Percentiles rank a stretch among this genome's conserved stretches.
Evolutionary conservation across 2,329 filamentous ascomycete species (phyloP).

Genomic region (Cadophora malorum): DNA sequence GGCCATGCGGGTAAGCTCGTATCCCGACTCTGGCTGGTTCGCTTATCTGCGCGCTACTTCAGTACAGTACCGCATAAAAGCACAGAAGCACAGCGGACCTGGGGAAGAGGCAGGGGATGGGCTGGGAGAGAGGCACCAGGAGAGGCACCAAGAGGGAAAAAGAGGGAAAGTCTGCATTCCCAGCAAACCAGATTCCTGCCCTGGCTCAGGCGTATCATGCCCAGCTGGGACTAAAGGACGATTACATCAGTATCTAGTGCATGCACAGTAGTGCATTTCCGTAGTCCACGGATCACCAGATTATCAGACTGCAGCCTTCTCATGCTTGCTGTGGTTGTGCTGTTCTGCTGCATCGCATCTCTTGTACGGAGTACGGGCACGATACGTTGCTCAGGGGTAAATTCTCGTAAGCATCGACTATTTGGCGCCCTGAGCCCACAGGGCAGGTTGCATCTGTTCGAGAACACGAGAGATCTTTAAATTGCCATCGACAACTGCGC

Average conservation of each 20-base stretch:
- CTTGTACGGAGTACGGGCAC: neutral
- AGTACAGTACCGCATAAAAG: neutral
- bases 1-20: slow-evolving; percentile 14
- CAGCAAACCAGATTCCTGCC: neutral
- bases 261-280: neutral
- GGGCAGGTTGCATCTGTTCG: neutral
- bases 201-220: neutral
- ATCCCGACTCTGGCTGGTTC: slow-evolving; percentile 1
- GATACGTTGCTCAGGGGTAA: neutral
- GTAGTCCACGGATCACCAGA: neutral
- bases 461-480: slow-evolving; percentile 13
- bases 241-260: too few species aligned
- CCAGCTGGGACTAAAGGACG: neutral
- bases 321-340: neutral
- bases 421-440: slow-evolving; percentile 10
- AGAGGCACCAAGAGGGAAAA: too few species aligned
- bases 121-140: neutral
- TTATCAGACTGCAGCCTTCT: neutral
- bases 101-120: neutral
- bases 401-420: neutral
- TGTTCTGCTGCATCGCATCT: neutral
- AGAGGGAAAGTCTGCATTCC: neutral
- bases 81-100: neutral
- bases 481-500: slow-evolving; percentile 4
- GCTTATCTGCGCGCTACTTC: neutral